Base-by-base conservation (phyloP, 257 asterid genomes). In the Solanum peruvianum region DNA sequence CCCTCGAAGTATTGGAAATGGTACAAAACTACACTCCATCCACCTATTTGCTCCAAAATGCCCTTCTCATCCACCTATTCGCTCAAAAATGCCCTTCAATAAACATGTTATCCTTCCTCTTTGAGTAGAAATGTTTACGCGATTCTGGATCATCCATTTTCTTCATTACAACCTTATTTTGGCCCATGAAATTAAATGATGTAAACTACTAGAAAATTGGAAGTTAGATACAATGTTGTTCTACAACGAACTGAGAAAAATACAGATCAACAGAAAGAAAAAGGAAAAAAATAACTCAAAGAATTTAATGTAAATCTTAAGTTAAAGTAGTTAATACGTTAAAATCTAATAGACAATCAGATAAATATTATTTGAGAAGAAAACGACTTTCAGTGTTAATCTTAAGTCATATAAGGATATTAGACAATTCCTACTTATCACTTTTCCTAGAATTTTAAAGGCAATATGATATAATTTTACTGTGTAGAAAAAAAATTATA, bases 331-430 rank as follows among this genome's bases (percentile, higher is more conserved):
- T 21, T 80, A 86, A 89, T 52, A 52, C 16, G 60, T 52, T 52
- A 52, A 21, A 88, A 92, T 92, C 90, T 45, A 45, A 37, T 27
- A 45, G 69, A 15, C 37, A 35, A n/a, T 35, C 25, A 76, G 42
- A 6, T 27, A 6, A 6, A 20, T 2, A 4, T 44, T 47, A 1
- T 14, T 49, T 70, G 27, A 21, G 60, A 64, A 25, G 83, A 88
- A 83, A 84, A 84, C 7, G 0, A 10, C 18, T 25, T 27, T 18
- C 67, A 85, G 78, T 87, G 87, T 25, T 27, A 27, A 78, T 45
- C 25, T 31, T 18, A 16, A 52, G 62, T 52, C 10, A 62, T 3
- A n/a, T 62, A 62, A 4, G n/a, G 31, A 11, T 10, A 23, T 62
- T 10, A 62, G 15, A 62, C 15, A 10, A 62, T 31, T 62, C 31